Conservation (phyloP, 176 grass and related monocot species). For the Tillandsia fasciculata region DNA sequence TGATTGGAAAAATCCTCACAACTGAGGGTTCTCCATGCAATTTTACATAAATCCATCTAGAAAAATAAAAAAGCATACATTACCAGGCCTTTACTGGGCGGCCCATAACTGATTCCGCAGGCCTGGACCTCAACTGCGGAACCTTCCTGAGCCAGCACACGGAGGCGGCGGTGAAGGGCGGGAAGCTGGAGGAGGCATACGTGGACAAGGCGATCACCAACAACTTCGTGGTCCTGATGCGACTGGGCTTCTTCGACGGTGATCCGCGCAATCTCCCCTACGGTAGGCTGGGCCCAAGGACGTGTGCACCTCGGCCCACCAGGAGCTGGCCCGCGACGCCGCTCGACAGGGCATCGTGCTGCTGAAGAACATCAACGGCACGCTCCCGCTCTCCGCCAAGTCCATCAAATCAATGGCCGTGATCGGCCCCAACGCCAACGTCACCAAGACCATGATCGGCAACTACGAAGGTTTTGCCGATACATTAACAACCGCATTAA, state of each 20-base stretch:
- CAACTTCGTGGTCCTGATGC: constrained; percentile 73
- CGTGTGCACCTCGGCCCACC: constrained; percentile 64
- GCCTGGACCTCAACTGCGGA: constrained; percentile 87
- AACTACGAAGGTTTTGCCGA: constrained; percentile 64
- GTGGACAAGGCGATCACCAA: constrained; percentile 79
- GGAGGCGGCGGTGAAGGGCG: constrained; percentile 46
- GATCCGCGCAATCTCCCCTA: constrained; percentile 63
- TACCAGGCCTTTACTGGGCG: too few species aligned
- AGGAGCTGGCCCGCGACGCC: constrained; percentile 70
- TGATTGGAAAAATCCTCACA: too few species aligned
- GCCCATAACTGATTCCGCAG: constrained; percentile 18
- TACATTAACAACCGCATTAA: not conserved
- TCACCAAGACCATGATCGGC: constrained; percentile 89
- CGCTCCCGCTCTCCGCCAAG: constrained; percentile 47
- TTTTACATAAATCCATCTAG: too few species aligned
- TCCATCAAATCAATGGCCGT: constrained; percentile 64
- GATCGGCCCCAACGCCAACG: constrained; percentile 90
- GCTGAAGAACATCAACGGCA: constrained; percentile 56
- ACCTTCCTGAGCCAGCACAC: constrained; percentile 60
- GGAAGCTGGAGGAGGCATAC: constrained; percentile 50
- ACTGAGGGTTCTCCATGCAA: too few species aligned
- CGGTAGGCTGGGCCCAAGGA: constrained; percentile 50
- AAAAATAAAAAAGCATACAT: too few species aligned
- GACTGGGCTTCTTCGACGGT: constrained; percentile 86
- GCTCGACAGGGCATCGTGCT: constrained; percentile 90